Evolutionary conservation across 371 early-diverging fungal genomes (phyloP).

Genomic region (Mortierella sp.): DNA sequence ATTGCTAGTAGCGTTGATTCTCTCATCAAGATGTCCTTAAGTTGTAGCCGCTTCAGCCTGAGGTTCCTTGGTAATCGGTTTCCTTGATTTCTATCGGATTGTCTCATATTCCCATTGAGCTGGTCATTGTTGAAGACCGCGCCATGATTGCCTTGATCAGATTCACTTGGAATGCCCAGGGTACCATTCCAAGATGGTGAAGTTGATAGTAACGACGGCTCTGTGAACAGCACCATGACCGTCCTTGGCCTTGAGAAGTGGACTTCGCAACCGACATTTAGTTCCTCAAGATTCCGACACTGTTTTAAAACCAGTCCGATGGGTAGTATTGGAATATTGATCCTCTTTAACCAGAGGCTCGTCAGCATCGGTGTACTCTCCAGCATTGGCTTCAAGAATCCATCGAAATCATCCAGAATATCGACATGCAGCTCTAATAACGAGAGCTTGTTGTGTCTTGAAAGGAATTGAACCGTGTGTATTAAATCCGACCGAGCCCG

Average conservation of each 20-base stretch:
- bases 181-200: neutral
- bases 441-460: slow-evolving; percentile 3
- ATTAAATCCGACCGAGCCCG: slow-evolving; percentile 17
- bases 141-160: neutral
- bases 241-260: slow-evolving; percentile 4
- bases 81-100: neutral
- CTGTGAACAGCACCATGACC: slow-evolving; percentile 12
- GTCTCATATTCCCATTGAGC: neutral
- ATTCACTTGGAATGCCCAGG: neutral
- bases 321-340: slow-evolving; percentile 3
- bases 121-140: neutral
- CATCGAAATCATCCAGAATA: slow-evolving; percentile 20
- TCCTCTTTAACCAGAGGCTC: slow-evolving; percentile 13
- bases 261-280: slow-evolving; percentile 16
- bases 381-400: slow-evolving; percentile 22
- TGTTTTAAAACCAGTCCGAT: slow-evolving; percentile 14
- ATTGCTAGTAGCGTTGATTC: slow-evolving; percentile 16
- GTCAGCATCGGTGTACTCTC: slow-evolving; percentile 5
- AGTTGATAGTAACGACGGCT: neutral
- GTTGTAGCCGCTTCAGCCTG: slow-evolving; percentile 11
- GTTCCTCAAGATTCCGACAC: slow-evolving; percentile 18
- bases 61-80: slow-evolving; percentile 13
- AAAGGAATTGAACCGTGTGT: neutral
- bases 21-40: slow-evolving; percentile 17
- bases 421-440: slow-evolving; percentile 16